Evolutionary conservation across 345 rosid genomes (phyloP).

Genomic region (Brassica rapa): DNA sequence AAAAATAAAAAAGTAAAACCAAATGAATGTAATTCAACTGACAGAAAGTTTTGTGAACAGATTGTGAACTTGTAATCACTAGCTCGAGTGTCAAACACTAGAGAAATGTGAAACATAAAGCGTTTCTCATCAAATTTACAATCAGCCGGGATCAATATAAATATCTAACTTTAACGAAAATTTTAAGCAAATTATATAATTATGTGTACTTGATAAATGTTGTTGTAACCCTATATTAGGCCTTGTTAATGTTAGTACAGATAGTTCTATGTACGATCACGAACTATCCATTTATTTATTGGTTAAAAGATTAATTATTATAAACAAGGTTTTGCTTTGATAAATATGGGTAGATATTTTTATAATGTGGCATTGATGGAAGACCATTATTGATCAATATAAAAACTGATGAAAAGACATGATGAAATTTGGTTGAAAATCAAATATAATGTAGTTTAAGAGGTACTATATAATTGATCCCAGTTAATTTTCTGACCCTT

Average conservation of each 20-base stretch:
- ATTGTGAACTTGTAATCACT: background rate
- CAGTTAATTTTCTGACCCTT: background rate
- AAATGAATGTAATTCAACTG: background rate
- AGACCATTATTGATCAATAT: background rate
- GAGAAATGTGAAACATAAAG: background rate
- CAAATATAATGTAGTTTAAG: slow-evolving; percentile 20
- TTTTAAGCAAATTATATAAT: background rate
- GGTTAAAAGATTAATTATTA: background rate
- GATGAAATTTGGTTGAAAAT: slow-evolving; percentile 1
- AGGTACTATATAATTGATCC: background rate
- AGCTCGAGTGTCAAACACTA: background rate
- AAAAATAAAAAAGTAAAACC: background rate
- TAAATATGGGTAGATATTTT: background rate
- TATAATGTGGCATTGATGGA: background rate
- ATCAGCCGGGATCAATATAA: background rate
- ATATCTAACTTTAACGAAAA: background rate
- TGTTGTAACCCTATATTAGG: background rate
- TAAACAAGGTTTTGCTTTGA: background rate
- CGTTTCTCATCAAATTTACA: background rate
- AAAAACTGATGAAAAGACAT: slow-evolving; percentile 15
- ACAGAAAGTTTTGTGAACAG: background rate
- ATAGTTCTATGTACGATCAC: background rate
- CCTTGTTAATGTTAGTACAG: background rate
- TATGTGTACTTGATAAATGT: background rate
- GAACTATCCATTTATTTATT: slow-evolving; percentile 7